Evolutionary conservation across 202 grass and related monocot genomes (phyloP).

Genomic region (Panicum hallii): DNA sequence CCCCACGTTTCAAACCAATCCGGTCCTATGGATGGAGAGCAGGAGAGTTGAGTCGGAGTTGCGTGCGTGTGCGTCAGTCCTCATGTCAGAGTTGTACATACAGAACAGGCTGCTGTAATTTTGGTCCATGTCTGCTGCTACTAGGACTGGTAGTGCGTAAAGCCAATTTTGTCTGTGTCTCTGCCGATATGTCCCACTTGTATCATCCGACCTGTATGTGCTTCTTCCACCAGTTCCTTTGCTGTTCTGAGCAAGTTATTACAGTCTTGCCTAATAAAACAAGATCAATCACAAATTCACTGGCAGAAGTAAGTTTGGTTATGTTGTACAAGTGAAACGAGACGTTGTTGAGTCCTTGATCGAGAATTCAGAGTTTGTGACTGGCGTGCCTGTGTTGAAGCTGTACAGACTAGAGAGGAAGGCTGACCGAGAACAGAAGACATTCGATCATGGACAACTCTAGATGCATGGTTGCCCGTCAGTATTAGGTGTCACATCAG

Average conservation of each 20-base stretch:
- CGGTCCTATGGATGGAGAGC: no score
- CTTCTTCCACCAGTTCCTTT: no score
- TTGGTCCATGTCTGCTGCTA: background rate
- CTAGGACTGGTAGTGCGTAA: background rate
- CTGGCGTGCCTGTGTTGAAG: no score
- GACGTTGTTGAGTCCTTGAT: background rate
- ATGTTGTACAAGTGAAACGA: background rate
- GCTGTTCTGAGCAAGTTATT: background rate
- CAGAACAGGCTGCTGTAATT: background rate
- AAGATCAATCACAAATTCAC: background rate
- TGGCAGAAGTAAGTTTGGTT: background rate
- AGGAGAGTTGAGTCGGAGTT: background rate
- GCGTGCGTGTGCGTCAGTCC: background rate
- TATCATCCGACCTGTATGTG: background rate
- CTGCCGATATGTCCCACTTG: background rate
- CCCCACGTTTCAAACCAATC: no score
- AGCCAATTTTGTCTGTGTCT: conserved; percentile 7
- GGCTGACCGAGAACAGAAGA: background rate
- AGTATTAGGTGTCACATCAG: background rate
- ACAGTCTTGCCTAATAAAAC: background rate
- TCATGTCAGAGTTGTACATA: conserved; percentile 14
- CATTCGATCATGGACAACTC: background rate
- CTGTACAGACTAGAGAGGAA: no score
- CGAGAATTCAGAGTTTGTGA: background rate
- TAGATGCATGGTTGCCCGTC: background rate